Evolutionary conservation across 352 stramenopile genomes (phyloP), one percentile per base, ranked within the genome.

Genomic region (Globisporangium takayamanum): DNA sequence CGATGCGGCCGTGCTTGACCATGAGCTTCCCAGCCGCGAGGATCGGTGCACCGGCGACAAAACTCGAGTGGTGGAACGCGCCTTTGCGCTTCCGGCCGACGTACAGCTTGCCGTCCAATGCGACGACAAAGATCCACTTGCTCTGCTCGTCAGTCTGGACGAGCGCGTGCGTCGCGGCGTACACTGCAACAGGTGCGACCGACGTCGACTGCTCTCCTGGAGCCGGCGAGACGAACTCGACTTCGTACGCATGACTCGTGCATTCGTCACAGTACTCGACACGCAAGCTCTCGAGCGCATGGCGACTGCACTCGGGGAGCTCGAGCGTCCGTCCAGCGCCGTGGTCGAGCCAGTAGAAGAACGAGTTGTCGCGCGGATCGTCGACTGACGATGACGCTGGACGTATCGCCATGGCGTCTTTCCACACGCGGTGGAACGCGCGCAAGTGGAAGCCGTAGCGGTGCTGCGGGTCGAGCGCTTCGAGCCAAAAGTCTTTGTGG

Each of bases 61-160:
- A 91, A 62, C 80, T 91, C 61, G 80, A 88, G 72, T 91, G 80
- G 55, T 91, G 80, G 66, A 91, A 91, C 48, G 53, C 60, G 26
- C 80, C 80, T 51, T 91, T 91, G 45, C 60, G 68, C 66, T 91
- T 91, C n/a, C 80, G 78, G 3, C 66, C 70, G n/a, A 91, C 56
- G 55, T 84, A 88, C 61, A 91, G 72, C 39, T 28, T 57, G 37
- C 54, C 53, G 37, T 62, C 44, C 44, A 62, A 59, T 11, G 57
- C 62, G 5, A 91, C 50, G n/a, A 91, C 80, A 54, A 91, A 91
- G 63, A 91, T 91, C 78, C 79, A 89, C 55, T 91, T 91, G 54
- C 73, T 86, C 37, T 61, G 60, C 51, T 72, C 62, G 63, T 90
- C 80, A 2, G 80, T 90, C 30, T 87, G 64, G 39, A 85, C 74